A percentile compares a stretch with the other conserved stretches of the same genome.
Conservation (phyloP, 345 rosid species). For the Clarkia xantiana region DNA sequence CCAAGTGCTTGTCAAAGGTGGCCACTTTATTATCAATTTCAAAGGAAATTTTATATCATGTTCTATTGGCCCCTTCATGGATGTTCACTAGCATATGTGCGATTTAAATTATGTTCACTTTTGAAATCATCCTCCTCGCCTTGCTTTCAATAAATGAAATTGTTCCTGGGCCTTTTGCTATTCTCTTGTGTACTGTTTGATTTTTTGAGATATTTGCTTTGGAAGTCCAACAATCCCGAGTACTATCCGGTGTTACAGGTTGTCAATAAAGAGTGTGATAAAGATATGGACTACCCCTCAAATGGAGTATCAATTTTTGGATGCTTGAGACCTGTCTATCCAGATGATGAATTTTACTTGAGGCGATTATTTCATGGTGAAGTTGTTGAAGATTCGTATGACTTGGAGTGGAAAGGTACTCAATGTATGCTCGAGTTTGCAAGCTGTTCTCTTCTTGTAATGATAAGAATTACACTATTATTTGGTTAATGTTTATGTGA, state of each 20-base stretch:
- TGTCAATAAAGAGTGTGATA: constrained; percentile 33
- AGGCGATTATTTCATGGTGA: constrained; percentile 35
- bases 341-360: constrained; percentile 61
- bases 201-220: neutral
- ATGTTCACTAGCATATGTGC: no score
- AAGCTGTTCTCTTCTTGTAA: neutral
- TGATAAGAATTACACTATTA: no score
- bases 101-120: no score
- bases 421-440: neutral
- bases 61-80: no score
- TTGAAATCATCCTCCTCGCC: no score
- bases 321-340: constrained; percentile 68
- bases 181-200: neutral
- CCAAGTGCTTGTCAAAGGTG: constrained; percentile 85
- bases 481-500: constrained; percentile 4
- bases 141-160: no score
- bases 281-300: constrained; percentile 64
- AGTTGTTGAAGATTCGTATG: constrained; percentile 44
- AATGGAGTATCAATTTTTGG: constrained; percentile 84
- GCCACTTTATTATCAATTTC: constrained; percentile 2
- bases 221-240: neutral
- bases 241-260: constrained; percentile 24
- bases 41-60: no score
- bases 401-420: constrained; percentile 53
- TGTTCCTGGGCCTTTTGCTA: no score